These are phyloP conservation scores for Curvularia spicifera DNA, from an alignment of 2,329 filamentous ascomycete genomes.

Conservation along the genomic window DNA sequence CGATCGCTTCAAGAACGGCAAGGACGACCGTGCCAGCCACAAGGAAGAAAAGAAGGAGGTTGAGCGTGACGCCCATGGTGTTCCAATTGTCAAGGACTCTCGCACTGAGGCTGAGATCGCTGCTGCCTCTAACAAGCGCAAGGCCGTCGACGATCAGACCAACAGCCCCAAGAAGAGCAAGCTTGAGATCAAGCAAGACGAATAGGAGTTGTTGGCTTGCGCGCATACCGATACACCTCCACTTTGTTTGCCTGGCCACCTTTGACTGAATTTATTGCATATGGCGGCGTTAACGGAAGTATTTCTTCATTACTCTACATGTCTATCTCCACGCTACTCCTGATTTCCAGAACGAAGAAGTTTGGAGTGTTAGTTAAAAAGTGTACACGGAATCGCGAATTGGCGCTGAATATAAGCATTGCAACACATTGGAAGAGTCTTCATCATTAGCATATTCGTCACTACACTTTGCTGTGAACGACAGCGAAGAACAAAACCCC, in stretches of 20 bases:
- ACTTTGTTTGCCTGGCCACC: background rate
- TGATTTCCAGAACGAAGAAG: background rate
- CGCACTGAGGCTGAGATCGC: constrained; percentile 22
- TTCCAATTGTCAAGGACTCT: constrained; percentile 37
- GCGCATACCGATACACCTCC: background rate
- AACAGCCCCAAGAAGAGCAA: constrained; percentile 43
- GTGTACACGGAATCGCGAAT: background rate
- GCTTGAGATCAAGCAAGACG: constrained; percentile 46
- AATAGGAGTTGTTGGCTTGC: constrained; percentile 15
- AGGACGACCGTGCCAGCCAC: constrained; percentile 30
- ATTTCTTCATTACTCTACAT: background rate
- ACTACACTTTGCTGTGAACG: background rate
- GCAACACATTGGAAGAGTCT: background rate
- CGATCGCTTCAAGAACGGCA: constrained; percentile 46
- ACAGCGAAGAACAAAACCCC: background rate
- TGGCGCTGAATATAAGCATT: background rate
- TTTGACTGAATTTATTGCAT: background rate
- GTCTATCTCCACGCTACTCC: background rate
- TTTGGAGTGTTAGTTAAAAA: background rate
- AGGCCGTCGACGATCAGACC: constrained; percentile 35
- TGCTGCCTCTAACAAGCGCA: constrained; percentile 42
- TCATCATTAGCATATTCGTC: background rate
- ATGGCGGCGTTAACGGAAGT: constrained; percentile 3
- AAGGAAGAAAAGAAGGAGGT: constrained; percentile 34
- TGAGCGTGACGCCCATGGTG: constrained; percentile 35